Base-by-base conservation (phyloP, 2,329 filamentous ascomycete species). In the Alternaria brassicicola region DNA sequence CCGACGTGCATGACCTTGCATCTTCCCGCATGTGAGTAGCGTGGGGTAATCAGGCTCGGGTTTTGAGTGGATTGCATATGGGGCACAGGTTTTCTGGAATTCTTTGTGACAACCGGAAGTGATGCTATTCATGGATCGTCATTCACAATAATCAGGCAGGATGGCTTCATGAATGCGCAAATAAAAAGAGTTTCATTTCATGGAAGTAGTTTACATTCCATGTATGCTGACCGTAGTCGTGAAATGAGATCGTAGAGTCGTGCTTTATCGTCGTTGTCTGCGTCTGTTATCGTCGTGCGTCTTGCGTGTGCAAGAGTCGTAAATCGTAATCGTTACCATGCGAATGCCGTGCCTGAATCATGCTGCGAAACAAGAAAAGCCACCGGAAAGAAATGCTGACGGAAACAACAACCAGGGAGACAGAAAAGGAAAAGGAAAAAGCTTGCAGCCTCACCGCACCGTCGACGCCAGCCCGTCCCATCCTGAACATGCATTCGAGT, bases 21-120 rank as follows among this genome's bases (percentile, higher is more conserved):
- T 56, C 31, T 26, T 63, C 43, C 12, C 17, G 64, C 57, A 61
- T 60, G 45, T 43, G 43, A 63, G 62, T 60, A 55, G 49, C 53
- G 61, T 59, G 51, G 60, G 39, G 49, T 17, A 48, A 9, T 42
- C 36, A 26, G 30, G 26, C 38, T 17, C 17, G 38, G 17, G 38
- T 7, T 35, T 21, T 15, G 43, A 19, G 28, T 13, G 17, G 23
- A 17, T 15, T 33, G 17, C 15, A 9, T 21, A 6, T 10, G 4
- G 36, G 9, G 36, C 17, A 5, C 4, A 3, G 10, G 17, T 19
- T 3, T 21, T 13, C 4, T 12, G 17, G 2, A 12, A 38, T 38
- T 13, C 5, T 3, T 1, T 38, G 36, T 38, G 17, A 21, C 8
- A 13, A 17, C 10, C 17, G 17, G 36, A 9, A 21, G 17, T 10